Evolutionary conservation across 129 eudicot genomes (phyloP).

Genomic region (Pseudognaphalium luteoalbum): DNA sequence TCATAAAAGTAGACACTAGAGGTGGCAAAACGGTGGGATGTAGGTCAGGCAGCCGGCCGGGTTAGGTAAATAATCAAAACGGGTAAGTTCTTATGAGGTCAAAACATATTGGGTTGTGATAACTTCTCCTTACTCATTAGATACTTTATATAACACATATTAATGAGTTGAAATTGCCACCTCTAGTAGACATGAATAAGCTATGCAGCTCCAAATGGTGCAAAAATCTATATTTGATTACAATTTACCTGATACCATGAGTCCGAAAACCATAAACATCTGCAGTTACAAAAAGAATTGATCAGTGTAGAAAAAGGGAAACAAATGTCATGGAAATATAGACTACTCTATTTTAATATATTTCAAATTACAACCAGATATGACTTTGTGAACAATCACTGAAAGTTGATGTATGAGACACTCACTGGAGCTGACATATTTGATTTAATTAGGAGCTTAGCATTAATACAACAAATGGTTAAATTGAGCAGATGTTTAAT

Average conservation of each 20-base stretch:
- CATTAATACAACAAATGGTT: neutral
- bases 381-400: neutral
- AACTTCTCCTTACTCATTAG: neutral
- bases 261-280: slow-evolving; percentile 58
- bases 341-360: neutral
- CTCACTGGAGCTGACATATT: neutral
- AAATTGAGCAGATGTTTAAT: no score
- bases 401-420: neutral
- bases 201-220: neutral
- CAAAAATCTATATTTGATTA: neutral
- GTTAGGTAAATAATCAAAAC: neutral
- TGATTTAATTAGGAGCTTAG: neutral
- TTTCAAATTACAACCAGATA: slow-evolving; percentile 10
- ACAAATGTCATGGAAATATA: neutral
- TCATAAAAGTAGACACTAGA: slow-evolving; percentile 1
- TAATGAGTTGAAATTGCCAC: slow-evolving; percentile 3
- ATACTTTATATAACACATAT: neutral
- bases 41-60: neutral
- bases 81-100: neutral
- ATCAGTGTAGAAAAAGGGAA: slow-evolving; percentile 15
- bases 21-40: neutral
- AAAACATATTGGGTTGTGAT: neutral
- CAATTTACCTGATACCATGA: slow-evolving; percentile 67
- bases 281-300: slow-evolving; percentile 39
- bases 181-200: neutral